phyloP scores from a whole-genome alignment of 1,284 basidiomycete genomes.

The Coniophora puteana region DNA sequence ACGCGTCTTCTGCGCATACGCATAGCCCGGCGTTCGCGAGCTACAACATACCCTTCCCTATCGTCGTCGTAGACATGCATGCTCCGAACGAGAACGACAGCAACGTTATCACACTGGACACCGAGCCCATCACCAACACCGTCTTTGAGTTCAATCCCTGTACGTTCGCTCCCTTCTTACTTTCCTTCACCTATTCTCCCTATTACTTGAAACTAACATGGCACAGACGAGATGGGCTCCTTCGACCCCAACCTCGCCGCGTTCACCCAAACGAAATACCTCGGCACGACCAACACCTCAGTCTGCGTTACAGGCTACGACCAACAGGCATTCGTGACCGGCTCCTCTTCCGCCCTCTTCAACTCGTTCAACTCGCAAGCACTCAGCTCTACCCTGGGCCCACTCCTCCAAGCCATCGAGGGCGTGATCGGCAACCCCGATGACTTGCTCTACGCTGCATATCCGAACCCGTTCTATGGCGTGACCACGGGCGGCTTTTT shows the following conservation, averaged over 20 bases:
- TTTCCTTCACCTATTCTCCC: too few species aligned
- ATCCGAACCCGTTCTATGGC: conserved; percentile 42
- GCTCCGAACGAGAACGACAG: conserved; percentile 24
- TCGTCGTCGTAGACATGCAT: conserved; percentile 27
- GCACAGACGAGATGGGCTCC: conserved; percentile 38
- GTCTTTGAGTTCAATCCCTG: conserved; percentile 44
- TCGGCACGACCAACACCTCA: conserved; percentile 40
- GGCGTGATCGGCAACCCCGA: conserved; percentile 19
- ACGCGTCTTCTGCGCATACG: too few species aligned
- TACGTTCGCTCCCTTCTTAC: conserved; percentile 24
- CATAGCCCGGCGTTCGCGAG: conserved; percentile 29
- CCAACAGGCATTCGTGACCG: conserved; percentile 38
- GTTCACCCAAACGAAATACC: conserved; percentile 36
- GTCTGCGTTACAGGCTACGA: conserved; percentile 48
- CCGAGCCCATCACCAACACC: conserved; percentile 34
- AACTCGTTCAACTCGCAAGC: conserved; percentile 17
- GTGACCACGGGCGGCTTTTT: conserved; percentile 33
- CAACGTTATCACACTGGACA: conserved; percentile 15
- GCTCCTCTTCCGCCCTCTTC: conserved; percentile 40
- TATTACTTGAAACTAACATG: not conserved
- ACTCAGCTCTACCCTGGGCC: conserved; percentile 15
- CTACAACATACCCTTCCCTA: conserved; percentile 34
- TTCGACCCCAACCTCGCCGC: conserved; percentile 43
- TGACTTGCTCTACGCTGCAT: conserved; percentile 24
- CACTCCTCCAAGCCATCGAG: conserved; percentile 23